A percentile compares a stretch with the other conserved stretches of the same genome.
Conservation (phyloP, 1,139 yeast genomes). For the Zygosaccharomyces sapae region DNA sequence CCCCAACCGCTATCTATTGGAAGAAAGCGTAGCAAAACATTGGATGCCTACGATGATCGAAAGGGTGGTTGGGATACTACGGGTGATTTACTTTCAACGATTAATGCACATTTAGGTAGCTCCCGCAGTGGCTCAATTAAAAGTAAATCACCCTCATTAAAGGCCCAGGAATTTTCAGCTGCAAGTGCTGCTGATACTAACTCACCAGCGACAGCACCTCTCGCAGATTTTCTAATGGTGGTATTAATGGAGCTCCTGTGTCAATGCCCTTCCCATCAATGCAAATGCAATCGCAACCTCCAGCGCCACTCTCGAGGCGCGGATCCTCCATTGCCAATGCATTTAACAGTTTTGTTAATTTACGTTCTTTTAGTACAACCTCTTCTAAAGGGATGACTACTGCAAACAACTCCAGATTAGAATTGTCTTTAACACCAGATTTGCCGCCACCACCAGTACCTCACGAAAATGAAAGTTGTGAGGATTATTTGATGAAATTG, state of each 20-base stretch:
- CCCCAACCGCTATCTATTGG: constrained; percentile 11
- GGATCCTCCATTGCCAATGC: constrained; percentile 39
- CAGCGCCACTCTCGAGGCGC: constrained; percentile 26
- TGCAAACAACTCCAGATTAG: constrained; percentile 14
- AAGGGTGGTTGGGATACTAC: background rate
- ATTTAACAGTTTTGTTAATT: constrained; percentile 36
- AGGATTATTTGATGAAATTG: constrained; percentile 37
- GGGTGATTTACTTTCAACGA: constrained; percentile 12
- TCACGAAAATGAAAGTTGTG: constrained; percentile 36
- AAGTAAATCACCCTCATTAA: constrained; percentile 12
- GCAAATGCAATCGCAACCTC: constrained; percentile 7
- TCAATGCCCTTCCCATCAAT: constrained; percentile 10
- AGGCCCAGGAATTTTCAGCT: constrained; percentile 6
- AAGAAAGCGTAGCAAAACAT: constrained; percentile 34
- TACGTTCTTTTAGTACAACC: constrained; percentile 30
- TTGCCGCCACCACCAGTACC: constrained; percentile 36
- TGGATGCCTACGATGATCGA: constrained; percentile 27
- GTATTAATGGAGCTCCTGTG: background rate
- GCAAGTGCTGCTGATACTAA: constrained; percentile 2
- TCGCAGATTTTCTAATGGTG: too few relatives aligned
- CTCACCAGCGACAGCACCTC: constrained; percentile 4
- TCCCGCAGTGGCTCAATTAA: constrained; percentile 14
- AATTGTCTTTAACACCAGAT: constrained; percentile 19
- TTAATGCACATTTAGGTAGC: constrained; percentile 12
- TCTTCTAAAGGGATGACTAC: constrained; percentile 18